Evolutionary conservation across 1,139 yeast species (phyloP).

Genomic region (Suhomyces wounanorum): DNA sequence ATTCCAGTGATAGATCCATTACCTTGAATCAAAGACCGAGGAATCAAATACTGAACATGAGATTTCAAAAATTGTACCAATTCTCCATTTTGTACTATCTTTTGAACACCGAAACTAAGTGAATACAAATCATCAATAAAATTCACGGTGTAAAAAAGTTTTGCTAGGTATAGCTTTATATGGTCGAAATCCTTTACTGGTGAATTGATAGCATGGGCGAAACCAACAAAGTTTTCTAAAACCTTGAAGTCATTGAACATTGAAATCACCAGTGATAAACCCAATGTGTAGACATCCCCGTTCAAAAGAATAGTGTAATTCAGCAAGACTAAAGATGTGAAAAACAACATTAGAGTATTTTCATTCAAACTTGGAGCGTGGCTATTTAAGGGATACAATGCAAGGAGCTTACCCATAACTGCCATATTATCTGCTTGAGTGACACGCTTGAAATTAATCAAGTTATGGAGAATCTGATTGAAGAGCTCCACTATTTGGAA

Average conservation of each 20-base stretch:
- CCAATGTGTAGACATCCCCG: constrained; percentile 59
- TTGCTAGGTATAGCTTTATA: constrained; percentile 46
- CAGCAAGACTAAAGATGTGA: constrained; percentile 50
- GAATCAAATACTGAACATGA: constrained; percentile 18
- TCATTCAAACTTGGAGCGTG: constrained; percentile 28
- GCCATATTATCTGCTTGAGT: constrained; percentile 33
- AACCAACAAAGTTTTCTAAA: constrained; percentile 38
- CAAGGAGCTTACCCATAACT: constrained; percentile 43
- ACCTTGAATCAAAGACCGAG: constrained; percentile 1
- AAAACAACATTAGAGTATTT: constrained; percentile 37
- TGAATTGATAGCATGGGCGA: constrained; percentile 12
- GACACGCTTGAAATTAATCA: constrained; percentile 41
- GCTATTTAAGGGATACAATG: constrained; percentile 45
- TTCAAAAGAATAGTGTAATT: constrained; percentile 59
- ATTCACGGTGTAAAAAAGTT: constrained; percentile 50
- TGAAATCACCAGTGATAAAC: constrained; percentile 54
- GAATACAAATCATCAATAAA: constrained; percentile 59
- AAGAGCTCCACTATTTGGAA: constrained; percentile 49
- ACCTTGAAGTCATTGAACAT: constrained; percentile 62
- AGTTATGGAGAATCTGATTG: constrained; percentile 49
- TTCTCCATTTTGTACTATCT: constrained; percentile 23
- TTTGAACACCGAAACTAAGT: constrained; percentile 60
- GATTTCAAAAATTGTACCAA: constrained; percentile 21
- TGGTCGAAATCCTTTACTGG: constrained; percentile 32
- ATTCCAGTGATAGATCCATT: not conserved